Evolutionary conservation across 495 filamentous ascomycete genomes (phyloP), one percentile per base, ranked within the genome.

Genomic region (Aspergillus incahuasiensis): DNA sequence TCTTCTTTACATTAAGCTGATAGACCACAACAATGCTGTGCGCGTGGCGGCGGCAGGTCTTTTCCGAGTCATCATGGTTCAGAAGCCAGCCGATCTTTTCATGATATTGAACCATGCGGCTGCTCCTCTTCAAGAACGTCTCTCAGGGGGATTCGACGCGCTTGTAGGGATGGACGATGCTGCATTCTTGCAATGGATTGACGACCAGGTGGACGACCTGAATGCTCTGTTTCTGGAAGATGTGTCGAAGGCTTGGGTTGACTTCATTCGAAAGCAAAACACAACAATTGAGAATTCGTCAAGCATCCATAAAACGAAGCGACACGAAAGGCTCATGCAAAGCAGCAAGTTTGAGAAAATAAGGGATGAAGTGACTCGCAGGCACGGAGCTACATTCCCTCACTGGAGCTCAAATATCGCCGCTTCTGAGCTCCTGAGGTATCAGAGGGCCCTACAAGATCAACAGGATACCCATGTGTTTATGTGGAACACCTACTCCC

Each of bases 371-470:
- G 74, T 86, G 38, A 79, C 87, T 46, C 81, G 86, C 49, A 85
- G 85, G 13, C 91, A 96, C 63, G 89, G 95, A 60, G 86, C 86
- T 56, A 86, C 89, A 1, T 88, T 91, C 52, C 86, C 84, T 47
- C 86, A 91, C 52, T 97, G 92, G 95, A 86, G 90, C 72, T 88
- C 90, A 52, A 97, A 96, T 58, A 95, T 97, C 39, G 92, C 91
- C 67, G 83, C 87, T 54, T 89, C 92, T 0, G 94, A 98, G 68
- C 87, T 92, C 55, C 79, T 92, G 60, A 97, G 95, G 65, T 87
- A 92, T 52, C 92, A 96, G 63, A 75, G 92, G 57, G 82, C 86
- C 19, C 67, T 88, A 35, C 94, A 98, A 69, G 94, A 98, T 63
- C 85, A 95, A 54, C 91, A 96, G 60, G 95, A 98, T 61, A 91